Evolutionary conservation across 805 yeast species (phyloP).

Genomic region (Kuraishia piskuri): DNA sequence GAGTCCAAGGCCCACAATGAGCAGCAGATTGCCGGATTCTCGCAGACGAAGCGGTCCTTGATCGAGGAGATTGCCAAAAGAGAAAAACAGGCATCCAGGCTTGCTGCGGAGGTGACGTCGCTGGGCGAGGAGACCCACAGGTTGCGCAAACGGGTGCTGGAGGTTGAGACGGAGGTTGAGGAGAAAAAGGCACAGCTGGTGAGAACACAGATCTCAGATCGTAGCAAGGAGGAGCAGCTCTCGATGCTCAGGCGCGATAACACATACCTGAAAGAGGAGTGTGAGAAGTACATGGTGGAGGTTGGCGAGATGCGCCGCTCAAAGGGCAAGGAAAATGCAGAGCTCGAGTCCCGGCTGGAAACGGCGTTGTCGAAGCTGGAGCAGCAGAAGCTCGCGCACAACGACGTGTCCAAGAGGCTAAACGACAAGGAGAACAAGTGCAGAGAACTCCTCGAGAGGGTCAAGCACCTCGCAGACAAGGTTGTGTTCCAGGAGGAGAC

Average conservation of each 20-base stretch:
- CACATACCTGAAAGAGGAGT: slow-evolving; percentile 27
- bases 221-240: slow-evolving; percentile 20
- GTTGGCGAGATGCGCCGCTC: slow-evolving; percentile 18
- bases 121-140: slow-evolving; percentile 30
- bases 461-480: slow-evolving; percentile 39
- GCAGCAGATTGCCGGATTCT: slow-evolving; percentile 8
- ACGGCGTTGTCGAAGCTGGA: slow-evolving; percentile 21
- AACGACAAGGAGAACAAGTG: slow-evolving; percentile 27
- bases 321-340: slow-evolving; percentile 20
- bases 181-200: slow-evolving; percentile 13
- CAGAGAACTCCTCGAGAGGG: slow-evolving; percentile 33
- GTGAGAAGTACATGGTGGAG: slow-evolving; percentile 18
- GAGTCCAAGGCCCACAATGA: slow-evolving; percentile 4
- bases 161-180: slow-evolving; percentile 15
- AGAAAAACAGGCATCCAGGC: slow-evolving; percentile 24
- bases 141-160: slow-evolving; percentile 32
- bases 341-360: slow-evolving; percentile 27
- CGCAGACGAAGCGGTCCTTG: slow-evolving; percentile 21
- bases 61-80: slow-evolving; percentile 26
- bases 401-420: slow-evolving; percentile 24
- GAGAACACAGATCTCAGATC: slow-evolving; percentile 17
- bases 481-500: slow-evolving; percentile 34
- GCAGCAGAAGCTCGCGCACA: slow-evolving; percentile 18
- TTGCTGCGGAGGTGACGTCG: slow-evolving; percentile 33
- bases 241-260: slow-evolving; percentile 21